Evolutionary conservation across 176 grass and related monocot genomes (phyloP).

Genomic region (Cymbopogon citratus): DNA sequence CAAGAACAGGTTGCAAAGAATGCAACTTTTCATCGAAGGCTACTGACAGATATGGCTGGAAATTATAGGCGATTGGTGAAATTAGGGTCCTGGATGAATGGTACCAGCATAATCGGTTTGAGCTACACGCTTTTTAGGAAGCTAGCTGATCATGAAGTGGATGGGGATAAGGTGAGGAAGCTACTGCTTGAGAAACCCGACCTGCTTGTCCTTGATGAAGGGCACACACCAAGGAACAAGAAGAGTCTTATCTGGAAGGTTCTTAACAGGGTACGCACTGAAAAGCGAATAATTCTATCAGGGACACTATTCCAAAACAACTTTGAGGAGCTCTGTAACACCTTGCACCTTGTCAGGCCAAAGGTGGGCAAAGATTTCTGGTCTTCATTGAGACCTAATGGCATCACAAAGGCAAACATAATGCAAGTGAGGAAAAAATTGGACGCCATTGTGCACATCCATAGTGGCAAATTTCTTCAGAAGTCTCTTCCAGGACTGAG

Average conservation of each 20-base stretch:
- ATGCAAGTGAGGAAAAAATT: slow-evolving; percentile 44
- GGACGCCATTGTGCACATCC: slow-evolving; percentile 60
- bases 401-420: slow-evolving; percentile 38
- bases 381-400: slow-evolving; percentile 41
- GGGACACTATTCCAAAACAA: slow-evolving; percentile 87
- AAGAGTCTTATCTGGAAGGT: slow-evolving; percentile 49
- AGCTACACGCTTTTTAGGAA: slow-evolving; percentile 67
- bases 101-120: slow-evolving; percentile 61
- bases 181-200: slow-evolving; percentile 51
- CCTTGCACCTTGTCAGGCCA: slow-evolving; percentile 50
- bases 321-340: slow-evolving; percentile 70
- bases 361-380: slow-evolving; percentile 49
- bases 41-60: slow-evolving; percentile 1
- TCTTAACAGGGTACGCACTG: slow-evolving; percentile 40
- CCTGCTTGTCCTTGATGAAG: slow-evolving; percentile 75
- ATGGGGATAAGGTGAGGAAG: slow-evolving; percentile 14
- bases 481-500: slow-evolving; percentile 60
- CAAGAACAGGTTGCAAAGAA: slow-evolving; percentile 9
- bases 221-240: slow-evolving; percentile 74
- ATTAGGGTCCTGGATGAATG: slow-evolving; percentile 55
- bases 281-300: slow-evolving; percentile 65
- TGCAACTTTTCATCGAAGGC: slow-evolving; percentile 14
- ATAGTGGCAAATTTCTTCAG: slow-evolving; percentile 63
- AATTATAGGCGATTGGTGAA: slow-evolving; percentile 36
- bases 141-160: slow-evolving; percentile 21